These are phyloP conservation scores for Solanum chiquidenum DNA, from an alignment of 257 asterid genomes.

Conservation along the genomic window DNA sequence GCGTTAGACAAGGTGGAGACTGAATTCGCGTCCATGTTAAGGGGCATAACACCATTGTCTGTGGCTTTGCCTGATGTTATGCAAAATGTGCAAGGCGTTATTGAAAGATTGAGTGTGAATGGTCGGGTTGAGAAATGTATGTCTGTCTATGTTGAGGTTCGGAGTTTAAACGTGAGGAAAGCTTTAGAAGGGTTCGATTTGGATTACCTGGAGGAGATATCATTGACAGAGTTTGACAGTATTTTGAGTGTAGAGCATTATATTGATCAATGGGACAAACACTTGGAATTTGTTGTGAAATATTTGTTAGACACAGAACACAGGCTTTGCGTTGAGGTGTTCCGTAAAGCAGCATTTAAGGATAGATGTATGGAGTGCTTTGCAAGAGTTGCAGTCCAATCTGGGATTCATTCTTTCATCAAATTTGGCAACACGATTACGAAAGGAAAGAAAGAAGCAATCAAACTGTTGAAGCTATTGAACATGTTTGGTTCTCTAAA, in stretches of 20 bases:
- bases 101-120: constrained; percentile 35
- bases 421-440: constrained; percentile 43
- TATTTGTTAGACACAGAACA: constrained; percentile 48
- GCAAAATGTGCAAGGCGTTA: constrained; percentile 39
- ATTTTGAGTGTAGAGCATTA: constrained; percentile 35
- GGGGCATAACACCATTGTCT: neutral
- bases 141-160: constrained; percentile 35
- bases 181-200: constrained; percentile 21
- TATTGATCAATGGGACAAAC: constrained; percentile 53
- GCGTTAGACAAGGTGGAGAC: constrained; percentile 45
- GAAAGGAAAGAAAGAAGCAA: constrained; percentile 67
- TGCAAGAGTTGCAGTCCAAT: constrained; percentile 38
- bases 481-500: constrained; percentile 56
- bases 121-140: constrained; percentile 38
- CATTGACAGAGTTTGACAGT: constrained; percentile 49
- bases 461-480: constrained; percentile 62
- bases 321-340: constrained; percentile 52
- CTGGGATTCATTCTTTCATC: constrained; percentile 50
- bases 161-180: constrained; percentile 38
- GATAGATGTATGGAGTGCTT: constrained; percentile 52
- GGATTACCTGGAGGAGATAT: constrained; percentile 43
- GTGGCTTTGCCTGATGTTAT: constrained; percentile 11
- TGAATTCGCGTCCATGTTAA: constrained; percentile 13
- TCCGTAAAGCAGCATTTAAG: constrained; percentile 14
- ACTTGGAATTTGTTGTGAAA: constrained; percentile 56